Evolutionary conservation across 768 basidiomycete species (phyloP).

Genomic region (Hericium alpestre): DNA sequence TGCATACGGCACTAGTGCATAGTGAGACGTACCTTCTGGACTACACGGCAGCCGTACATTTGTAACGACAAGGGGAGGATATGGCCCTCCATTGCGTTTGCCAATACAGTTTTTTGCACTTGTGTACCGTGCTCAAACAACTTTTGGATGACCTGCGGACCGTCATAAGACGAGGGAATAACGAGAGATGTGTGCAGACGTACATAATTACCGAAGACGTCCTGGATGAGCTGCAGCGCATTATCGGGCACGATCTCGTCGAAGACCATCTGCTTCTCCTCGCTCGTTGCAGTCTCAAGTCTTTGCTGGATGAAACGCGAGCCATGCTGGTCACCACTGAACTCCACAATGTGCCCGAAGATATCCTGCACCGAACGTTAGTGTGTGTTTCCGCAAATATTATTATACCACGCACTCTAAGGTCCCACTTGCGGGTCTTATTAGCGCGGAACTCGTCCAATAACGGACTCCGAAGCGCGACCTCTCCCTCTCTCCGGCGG

Average conservation of each 20-base stretch:
- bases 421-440: constrained; percentile 71
- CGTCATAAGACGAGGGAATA: too few relatives aligned
- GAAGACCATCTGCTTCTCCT: constrained; percentile 72
- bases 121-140: constrained; percentile 80
- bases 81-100: constrained; percentile 65
- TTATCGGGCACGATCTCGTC: constrained; percentile 79
- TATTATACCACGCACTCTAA: constrained; percentile 42
- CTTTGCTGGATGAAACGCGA: constrained; percentile 95
- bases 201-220: constrained; percentile 96
- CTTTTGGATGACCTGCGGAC: constrained; percentile 77
- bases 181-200: too few relatives aligned
- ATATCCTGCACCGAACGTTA: constrained; percentile 53
- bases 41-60: constrained; percentile 94
- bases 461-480: constrained; percentile 52
- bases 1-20: neutral
- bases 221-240: constrained; percentile 68
- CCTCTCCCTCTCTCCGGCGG: constrained; percentile 33
- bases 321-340: constrained; percentile 91
- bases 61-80: constrained; percentile 71
- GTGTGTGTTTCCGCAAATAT: neutral
- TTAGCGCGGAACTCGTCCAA: constrained; percentile 81
- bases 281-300: constrained; percentile 62
- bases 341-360: constrained; percentile 76
- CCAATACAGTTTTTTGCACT: constrained; percentile 61
- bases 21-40: constrained; percentile 64